These are phyloP conservation scores for Leccinum olivaceoglutinosum DNA, from an alignment of 1,284 basidiomycete genomes.

Conservation along the genomic window DNA sequence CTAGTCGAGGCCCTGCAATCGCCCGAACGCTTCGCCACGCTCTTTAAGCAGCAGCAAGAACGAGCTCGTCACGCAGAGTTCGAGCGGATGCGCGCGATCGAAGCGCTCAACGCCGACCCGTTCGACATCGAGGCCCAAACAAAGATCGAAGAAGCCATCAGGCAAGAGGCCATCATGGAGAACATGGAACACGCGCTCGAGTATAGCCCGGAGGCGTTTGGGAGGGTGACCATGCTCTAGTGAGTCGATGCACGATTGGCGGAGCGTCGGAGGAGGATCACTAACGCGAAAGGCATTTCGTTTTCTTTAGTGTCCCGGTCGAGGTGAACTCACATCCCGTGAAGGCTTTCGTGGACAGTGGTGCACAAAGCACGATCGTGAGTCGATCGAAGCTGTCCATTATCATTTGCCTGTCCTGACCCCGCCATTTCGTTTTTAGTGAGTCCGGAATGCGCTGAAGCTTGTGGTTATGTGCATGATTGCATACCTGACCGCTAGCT, in stretches of 20 bases:
- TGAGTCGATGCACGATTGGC: slow-evolving; percentile 35
- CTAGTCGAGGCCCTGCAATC: slow-evolving; percentile 66
- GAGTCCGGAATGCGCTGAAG: slow-evolving; percentile 91
- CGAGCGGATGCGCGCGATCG: slow-evolving; percentile 60
- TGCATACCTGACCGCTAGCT: background rate
- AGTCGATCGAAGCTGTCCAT: slow-evolving; percentile 28
- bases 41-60: slow-evolving; percentile 61
- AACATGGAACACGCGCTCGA: slow-evolving; percentile 91
- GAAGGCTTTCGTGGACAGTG: slow-evolving; percentile 97
- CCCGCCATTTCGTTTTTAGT: slow-evolving; percentile 44
- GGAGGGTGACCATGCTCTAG: slow-evolving; percentile 96
- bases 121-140: slow-evolving; percentile 89
- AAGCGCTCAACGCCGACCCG: slow-evolving; percentile 75
- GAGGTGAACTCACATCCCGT: slow-evolving; percentile 90
- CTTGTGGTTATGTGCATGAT: slow-evolving; percentile 66
- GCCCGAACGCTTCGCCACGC: slow-evolving; percentile 68
- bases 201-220: slow-evolving; percentile 90
- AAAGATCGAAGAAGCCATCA: slow-evolving; percentile 91
- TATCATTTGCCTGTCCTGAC: slow-evolving; percentile 9
- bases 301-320: slow-evolving; percentile 57
- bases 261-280: background rate
- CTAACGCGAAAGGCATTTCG: slow-evolving; percentile 11
- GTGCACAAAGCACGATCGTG: slow-evolving; percentile 94
- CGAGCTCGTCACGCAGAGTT: slow-evolving; percentile 51
- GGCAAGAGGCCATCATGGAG: slow-evolving; percentile 86